These are phyloP conservation scores for Physcomitrium patens DNA, from an alignment of 225 moss, liverwort and hornwort species.

Conservation along the genomic window DNA sequence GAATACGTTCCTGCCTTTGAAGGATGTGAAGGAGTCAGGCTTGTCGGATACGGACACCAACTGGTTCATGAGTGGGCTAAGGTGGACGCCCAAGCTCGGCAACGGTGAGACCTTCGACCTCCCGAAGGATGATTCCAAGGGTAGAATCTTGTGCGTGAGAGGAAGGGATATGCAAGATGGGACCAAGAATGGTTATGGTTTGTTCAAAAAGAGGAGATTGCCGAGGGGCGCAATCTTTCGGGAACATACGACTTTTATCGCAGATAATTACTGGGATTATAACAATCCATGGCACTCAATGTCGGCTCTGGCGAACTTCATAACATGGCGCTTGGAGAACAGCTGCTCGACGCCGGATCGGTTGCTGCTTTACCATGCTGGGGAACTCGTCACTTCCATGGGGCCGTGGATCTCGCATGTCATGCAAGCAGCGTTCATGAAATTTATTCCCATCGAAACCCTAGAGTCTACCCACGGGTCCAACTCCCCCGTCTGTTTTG, in stretches of 20 bases:
- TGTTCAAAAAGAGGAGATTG: constrained; percentile 48
- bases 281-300: constrained; percentile 86
- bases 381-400: constrained; percentile 71
- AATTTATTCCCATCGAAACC: constrained; percentile 45
- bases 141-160: constrained; percentile 64
- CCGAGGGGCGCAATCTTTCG: constrained; percentile 51
- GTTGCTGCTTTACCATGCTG: constrained; percentile 76
- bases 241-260: constrained; percentile 65
- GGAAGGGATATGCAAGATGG: constrained; percentile 60
- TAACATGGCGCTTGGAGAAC: constrained; percentile 56
- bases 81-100: constrained; percentile 5
- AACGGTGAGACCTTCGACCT: constrained; percentile 69
- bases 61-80: constrained; percentile 91
- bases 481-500: constrained; percentile 59
- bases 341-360: constrained; percentile 56
- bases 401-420: constrained; percentile 68
- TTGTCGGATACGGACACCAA: constrained; percentile 44
- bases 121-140: constrained; percentile 56
- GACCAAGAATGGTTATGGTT: constrained; percentile 71
- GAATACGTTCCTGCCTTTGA: constrained; percentile 60
- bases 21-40: constrained; percentile 51
- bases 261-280: constrained; percentile 87
- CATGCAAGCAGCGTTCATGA: constrained; percentile 61
- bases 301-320: constrained; percentile 73
- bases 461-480: not conserved